phyloP scores from a whole-genome alignment of 2,329 filamentous ascomycete genomes.

The Sporothrix inflata region DNA sequence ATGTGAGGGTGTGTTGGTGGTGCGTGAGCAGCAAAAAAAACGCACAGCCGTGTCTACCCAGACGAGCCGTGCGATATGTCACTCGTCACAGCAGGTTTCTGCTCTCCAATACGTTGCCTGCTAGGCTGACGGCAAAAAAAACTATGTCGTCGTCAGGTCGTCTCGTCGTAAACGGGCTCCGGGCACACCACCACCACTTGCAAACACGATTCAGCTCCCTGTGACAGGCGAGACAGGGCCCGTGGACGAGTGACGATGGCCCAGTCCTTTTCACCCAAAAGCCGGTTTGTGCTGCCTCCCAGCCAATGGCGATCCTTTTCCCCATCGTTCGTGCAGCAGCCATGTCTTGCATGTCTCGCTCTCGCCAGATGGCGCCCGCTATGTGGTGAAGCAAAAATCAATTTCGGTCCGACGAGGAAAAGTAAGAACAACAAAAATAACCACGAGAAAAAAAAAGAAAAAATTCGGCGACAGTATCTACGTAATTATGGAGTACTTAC shows the following conservation, averaged over 20 bases:
- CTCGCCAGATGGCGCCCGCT: background rate
- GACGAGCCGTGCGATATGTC: background rate
- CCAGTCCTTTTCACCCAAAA: background rate
- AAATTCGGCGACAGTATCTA: background rate
- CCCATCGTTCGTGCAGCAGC: background rate
- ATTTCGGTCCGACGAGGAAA: background rate
- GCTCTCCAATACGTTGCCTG: conserved; percentile 2
- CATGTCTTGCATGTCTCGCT: background rate
- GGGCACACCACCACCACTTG: too few relatives aligned
- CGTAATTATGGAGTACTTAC: conserved; percentile 4
- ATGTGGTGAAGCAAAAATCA: background rate
- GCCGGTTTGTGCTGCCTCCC: background rate
- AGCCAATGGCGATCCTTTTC: background rate
- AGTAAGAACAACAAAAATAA: background rate
- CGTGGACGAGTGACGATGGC: conserved; percentile 9
- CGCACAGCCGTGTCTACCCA: conserved; percentile 16
- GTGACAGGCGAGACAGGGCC: background rate
- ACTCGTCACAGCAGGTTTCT: background rate
- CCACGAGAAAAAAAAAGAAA: background rate
- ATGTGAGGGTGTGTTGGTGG: background rate
- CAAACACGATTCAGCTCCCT: background rate
- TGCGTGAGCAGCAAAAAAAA: background rate
- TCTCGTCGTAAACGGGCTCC: too few relatives aligned
- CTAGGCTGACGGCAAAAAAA: background rate
- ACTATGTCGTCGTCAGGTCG: too few relatives aligned